phyloP scores from a whole-genome alignment of 768 basidiomycete species.

The Leccinellum albellum region DNA sequence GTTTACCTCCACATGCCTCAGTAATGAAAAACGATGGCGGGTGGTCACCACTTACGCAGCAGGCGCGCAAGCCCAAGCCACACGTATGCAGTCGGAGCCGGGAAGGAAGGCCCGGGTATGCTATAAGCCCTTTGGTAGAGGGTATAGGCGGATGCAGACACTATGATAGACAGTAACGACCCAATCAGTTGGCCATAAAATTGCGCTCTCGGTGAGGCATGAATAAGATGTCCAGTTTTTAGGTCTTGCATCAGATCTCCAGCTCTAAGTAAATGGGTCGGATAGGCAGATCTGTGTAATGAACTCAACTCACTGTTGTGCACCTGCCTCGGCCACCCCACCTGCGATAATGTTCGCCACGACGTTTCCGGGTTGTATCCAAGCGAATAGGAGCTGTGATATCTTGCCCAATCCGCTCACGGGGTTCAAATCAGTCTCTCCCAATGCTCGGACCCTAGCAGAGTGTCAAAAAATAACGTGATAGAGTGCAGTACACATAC shows the following conservation, averaged over 20 bases:
- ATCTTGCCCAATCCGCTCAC: constrained; percentile 94
- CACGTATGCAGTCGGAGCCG: constrained; percentile 92
- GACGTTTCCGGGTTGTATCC: constrained; percentile 90
- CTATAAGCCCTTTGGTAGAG: constrained; percentile 84
- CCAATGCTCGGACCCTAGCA: constrained; percentile 81
- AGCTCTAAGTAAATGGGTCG: constrained; percentile 48
- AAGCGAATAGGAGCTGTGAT: constrained; percentile 89
- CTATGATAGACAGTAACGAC: constrained; percentile 80
- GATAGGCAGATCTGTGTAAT: background rate
- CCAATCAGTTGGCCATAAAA: constrained; percentile 94
- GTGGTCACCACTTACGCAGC: constrained; percentile 50
- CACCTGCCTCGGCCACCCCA: constrained; percentile 95
- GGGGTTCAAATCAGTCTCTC: constrained; percentile 93
- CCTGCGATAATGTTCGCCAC: constrained; percentile 98
- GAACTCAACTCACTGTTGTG: constrained; percentile 63
- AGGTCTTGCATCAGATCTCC: constrained; percentile 99
- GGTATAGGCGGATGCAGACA: constrained; percentile 83
- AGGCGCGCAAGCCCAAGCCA: constrained; percentile 80
- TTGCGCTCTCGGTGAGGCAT: constrained; percentile 88
- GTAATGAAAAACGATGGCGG: background rate
- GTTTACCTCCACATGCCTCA: constrained; percentile 16
- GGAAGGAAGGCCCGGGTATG: constrained; percentile 93
- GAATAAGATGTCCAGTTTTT: constrained; percentile 92
- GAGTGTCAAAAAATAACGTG: constrained; percentile 4
- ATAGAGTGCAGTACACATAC: constrained; percentile 38